Evolutionary conservation across 805 yeast genomes (phyloP).

Genomic region (Ogataea allantospora): DNA sequence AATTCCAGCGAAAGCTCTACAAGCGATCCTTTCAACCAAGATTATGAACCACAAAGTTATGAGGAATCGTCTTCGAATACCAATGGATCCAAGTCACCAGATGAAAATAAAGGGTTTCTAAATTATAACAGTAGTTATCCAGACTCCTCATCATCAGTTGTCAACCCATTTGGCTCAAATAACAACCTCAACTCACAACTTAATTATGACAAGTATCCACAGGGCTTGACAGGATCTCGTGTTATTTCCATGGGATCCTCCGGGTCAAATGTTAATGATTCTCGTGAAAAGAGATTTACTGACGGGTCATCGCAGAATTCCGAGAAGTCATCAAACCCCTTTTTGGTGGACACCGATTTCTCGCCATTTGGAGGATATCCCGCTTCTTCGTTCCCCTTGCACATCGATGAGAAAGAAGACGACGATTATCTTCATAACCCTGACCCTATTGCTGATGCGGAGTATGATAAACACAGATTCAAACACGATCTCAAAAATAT

Average conservation of each 20-base stretch:
- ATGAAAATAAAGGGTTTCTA: conserved; percentile 22
- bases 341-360: conserved; percentile 58
- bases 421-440: conserved; percentile 97
- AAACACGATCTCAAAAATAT: conserved; percentile 60
- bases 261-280: conserved; percentile 32
- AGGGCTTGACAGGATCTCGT: conserved; percentile 53
- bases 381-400: conserved; percentile 85
- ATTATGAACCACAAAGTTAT: conserved; percentile 32
- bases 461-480: conserved; percentile 70
- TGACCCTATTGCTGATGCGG: conserved; percentile 90
- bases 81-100: conserved; percentile 20
- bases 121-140: conserved; percentile 25
- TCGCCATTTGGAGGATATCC: conserved; percentile 98
- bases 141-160: conserved; percentile 29
- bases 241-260: conserved; percentile 51
- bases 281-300: conserved; percentile 16
- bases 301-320: conserved; percentile 22
- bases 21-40: conserved; percentile 33
- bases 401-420: conserved; percentile 88
- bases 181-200: conserved; percentile 27
- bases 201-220: conserved; percentile 68
- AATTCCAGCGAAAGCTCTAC: conserved; percentile 25
- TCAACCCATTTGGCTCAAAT: conserved; percentile 33
- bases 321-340: conserved; percentile 36
- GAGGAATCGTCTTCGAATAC: conserved; percentile 25